These are phyloP conservation scores for Solanum okadae DNA, from an alignment of 257 asterid species.

Conservation along the genomic window DNA sequence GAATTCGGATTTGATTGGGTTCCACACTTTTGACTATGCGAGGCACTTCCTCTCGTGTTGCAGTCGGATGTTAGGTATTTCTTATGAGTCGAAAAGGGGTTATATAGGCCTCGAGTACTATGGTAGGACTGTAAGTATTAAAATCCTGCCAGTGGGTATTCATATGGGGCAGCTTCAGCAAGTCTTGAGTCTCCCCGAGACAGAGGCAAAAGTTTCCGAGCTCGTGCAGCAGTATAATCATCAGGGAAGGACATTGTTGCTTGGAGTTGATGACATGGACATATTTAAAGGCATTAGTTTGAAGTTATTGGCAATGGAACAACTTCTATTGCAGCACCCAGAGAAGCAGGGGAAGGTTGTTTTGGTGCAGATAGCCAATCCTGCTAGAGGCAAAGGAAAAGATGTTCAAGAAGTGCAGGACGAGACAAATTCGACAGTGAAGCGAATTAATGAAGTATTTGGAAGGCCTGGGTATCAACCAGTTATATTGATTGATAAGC, in stretches of 20 bases:
- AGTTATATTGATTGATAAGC: constrained; percentile 57
- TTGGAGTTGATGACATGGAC: constrained; percentile 91
- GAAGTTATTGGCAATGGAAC: constrained; percentile 82
- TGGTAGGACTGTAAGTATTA: constrained; percentile 85
- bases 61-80: constrained; percentile 73
- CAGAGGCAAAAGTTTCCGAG: constrained; percentile 54
- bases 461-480: constrained; percentile 80
- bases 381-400: constrained; percentile 78
- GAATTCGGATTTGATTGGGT: constrained; percentile 81
- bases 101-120: constrained; percentile 82
- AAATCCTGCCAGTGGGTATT: constrained; percentile 88
- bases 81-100: constrained; percentile 86
- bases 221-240: constrained; percentile 44
- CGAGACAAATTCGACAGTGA: constrained; percentile 55
- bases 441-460: constrained; percentile 58
- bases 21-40: constrained; percentile 84
- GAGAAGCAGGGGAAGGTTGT: constrained; percentile 88
- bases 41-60: constrained; percentile 88
- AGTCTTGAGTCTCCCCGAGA: constrained; percentile 50
- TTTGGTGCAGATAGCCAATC: constrained; percentile 82
- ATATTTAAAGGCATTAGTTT: constrained; percentile 82
- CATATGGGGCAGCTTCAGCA: constrained; percentile 87
- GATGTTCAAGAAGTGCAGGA: constrained; percentile 86
- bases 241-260: constrained; percentile 59
- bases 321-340: constrained; percentile 62